Percentiles rank a stretch among this genome's conserved stretches.
These are phyloP conservation scores for Saururus chinensis DNA, from an alignment of 164 flowering plant species.

Conservation along the genomic window DNA sequence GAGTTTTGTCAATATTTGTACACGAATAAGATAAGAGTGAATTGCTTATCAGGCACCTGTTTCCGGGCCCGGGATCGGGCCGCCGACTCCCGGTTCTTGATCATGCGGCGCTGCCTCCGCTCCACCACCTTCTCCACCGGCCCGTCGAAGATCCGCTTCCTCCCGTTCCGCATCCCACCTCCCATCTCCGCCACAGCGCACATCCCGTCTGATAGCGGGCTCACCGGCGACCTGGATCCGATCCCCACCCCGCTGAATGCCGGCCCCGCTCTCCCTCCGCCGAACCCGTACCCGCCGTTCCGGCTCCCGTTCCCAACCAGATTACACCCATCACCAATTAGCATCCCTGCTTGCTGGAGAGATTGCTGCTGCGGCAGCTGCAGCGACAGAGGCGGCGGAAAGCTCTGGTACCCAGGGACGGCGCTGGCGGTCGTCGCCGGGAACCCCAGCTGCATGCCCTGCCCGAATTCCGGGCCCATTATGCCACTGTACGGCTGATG, in stretches of 20 bases:
- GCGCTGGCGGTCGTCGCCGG: neutral
- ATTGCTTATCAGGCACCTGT: conserved; percentile 37
- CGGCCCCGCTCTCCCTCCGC: conserved; percentile 13
- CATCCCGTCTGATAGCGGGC: conserved; percentile 67
- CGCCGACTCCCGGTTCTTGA: conserved; percentile 95
- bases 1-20: no score
- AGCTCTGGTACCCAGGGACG: neutral
- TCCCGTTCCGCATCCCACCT: conserved; percentile 31
- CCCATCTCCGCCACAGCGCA: conserved; percentile 7
- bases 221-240: conserved; percentile 46
- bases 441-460: neutral
- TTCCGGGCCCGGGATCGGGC: conserved; percentile 94
- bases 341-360: neutral
- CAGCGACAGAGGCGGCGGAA: neutral
- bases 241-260: neutral
- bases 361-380: neutral
- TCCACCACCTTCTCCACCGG: conserved; percentile 95
- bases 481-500: neutral
- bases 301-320: neutral
- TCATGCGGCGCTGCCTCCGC: conserved; percentile 92
- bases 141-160: conserved; percentile 66
- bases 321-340: neutral
- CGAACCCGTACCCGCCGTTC: conserved; percentile 28
- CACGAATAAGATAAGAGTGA: neutral
- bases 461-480: neutral